phyloP scores from a whole-genome alignment of 176 grass and related monocot genomes.

The Echinochloa phyllopogon region DNA sequence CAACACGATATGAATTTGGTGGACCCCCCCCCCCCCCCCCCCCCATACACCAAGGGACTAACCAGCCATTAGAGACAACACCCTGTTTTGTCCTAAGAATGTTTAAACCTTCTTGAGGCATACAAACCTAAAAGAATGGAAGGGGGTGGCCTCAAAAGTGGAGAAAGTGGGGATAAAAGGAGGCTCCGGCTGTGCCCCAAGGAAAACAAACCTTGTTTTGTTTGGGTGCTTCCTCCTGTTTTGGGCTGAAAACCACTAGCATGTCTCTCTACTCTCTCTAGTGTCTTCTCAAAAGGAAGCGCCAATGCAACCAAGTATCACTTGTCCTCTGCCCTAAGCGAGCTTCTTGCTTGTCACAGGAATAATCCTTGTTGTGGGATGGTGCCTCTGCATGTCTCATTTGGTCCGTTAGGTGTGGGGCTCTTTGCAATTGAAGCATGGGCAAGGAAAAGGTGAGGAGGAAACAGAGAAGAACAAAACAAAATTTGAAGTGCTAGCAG shows the following conservation, averaged over 20 bases:
- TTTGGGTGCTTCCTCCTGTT: conserved; percentile 94
- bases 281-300: conserved; percentile 73
- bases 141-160: conserved; percentile 89
- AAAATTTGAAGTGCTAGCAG: not conserved
- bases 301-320: conserved; percentile 51
- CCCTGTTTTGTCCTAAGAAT: conserved; percentile 84
- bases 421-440: conserved; percentile 33
- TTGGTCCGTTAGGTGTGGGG: conserved; percentile 26
- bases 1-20: conserved; percentile 24
- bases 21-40: no score
- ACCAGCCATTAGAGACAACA: conserved; percentile 82
- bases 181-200: conserved; percentile 43
- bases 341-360: conserved; percentile 77
- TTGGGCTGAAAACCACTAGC: conserved; percentile 43
- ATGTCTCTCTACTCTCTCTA: conserved; percentile 9
- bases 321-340: conserved; percentile 76
- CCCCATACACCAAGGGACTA: conserved; percentile 32
- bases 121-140: conserved; percentile 62
- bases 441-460: conserved; percentile 18
- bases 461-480: conserved; percentile 20
- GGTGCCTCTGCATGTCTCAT: conserved; percentile 47
- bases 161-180: conserved; percentile 85
- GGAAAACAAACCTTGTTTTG: conserved; percentile 52
- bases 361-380: conserved; percentile 49
- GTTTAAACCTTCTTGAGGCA: conserved; percentile 82